Base-by-base conservation (phyloP, 768 basidiomycete species). In the Lentinula sp. region DNA sequence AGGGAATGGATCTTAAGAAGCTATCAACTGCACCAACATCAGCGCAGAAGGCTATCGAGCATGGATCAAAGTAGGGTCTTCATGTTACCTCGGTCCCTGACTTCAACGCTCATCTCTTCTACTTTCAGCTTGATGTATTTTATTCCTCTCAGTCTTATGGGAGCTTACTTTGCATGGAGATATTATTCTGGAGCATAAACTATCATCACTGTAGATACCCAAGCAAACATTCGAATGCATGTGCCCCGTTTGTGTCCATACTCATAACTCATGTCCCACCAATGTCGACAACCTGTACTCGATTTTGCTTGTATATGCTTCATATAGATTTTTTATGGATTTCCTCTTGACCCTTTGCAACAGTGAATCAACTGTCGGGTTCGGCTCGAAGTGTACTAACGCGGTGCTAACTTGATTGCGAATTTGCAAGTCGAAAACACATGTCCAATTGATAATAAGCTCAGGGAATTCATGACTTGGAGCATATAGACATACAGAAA, bases 81-180 rank as follows among this genome's bases (percentile, higher is more conserved):
- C 49, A 56, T 21, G 15, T 61, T 21, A 6, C 42, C 51, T 54
- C 54, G 18, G 5, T 54, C 53, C 65, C 57, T 61, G 34, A 34
- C 63, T 51, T 51, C 46, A 62, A 49, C 18, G 43, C 65, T 60
- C 53, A 54, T 52, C 15, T 62, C 35, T 56, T 21, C 34, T 50
- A 54, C 49, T 37, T 61, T 46, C 67, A 91, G 88, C 73, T 60
- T 88, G 72, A 86, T 90, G 81, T 96, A 93, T 82, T 85, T 95
- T 69, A 69, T 93, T 23, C 95, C 95, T 57, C 80, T 95, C 45
- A 84, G 78, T 49, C 74, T 92, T 31, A 76, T 96, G 50, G 91
- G 83, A 63, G 94, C 82, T 53, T 95, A 93, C 85, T 89, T 96
- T 66, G 94, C 86, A 52, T 96, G 86, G 85, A 84, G 92, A 64